These are phyloP conservation scores for Salix suchowensis DNA, from an alignment of 345 rosid genomes.

Conservation along the genomic window DNA sequence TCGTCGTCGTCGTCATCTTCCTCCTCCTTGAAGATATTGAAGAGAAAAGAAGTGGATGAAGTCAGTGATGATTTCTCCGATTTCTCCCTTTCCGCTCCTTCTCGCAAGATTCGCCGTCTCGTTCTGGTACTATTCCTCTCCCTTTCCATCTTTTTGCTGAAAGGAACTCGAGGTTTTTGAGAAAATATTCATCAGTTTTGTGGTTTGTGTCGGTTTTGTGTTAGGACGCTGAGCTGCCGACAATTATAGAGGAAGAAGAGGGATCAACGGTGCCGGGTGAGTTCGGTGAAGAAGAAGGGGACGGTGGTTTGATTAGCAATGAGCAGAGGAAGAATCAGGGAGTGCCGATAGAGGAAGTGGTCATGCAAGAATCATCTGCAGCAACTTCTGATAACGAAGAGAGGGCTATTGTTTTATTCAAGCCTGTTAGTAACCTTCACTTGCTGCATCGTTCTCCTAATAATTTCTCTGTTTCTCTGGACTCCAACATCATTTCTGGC, in stretches of 20 bases:
- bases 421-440: constrained; percentile 27
- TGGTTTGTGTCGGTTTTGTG: not conserved
- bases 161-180: not conserved
- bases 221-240: constrained; percentile 53
- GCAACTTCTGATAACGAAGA: constrained; percentile 33
- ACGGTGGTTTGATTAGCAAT: not conserved
- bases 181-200: not conserved
- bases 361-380: not conserved
- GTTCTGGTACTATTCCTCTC: constrained; percentile 46
- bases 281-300: not conserved
- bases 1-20: constrained; percentile 13
- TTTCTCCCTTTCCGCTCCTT: constrained; percentile 75
- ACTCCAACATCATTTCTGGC: constrained; percentile 40
- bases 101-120: constrained; percentile 73
- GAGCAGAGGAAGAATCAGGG: not conserved
- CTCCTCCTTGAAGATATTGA: constrained; percentile 30
- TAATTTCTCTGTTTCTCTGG: constrained; percentile 28
- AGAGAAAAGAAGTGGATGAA: constrained; percentile 54
- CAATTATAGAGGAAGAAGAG: constrained; percentile 58
- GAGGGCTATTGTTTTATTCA: constrained; percentile 62
- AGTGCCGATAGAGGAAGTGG: not conserved
- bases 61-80: constrained; percentile 75
- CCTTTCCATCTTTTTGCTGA: not conserved
- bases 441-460: constrained; percentile 25
- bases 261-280: constrained; percentile 10